Base-by-base conservation (phyloP, 805 yeast genomes). In the Spathaspora arborariae region DNA sequence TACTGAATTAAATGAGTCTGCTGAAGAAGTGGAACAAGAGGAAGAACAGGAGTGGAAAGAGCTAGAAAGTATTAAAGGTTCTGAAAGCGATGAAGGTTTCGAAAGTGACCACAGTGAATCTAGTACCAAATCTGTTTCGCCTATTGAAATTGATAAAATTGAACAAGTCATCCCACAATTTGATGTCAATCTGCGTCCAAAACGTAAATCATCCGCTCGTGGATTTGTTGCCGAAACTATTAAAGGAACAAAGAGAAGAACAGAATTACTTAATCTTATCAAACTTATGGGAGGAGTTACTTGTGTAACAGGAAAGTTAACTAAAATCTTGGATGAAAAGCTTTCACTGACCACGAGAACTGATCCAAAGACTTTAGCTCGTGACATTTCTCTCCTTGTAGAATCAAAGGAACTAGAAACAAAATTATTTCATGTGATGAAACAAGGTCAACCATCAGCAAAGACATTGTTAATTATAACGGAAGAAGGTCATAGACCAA, bases 241-340 rank as follows among this genome's bases (percentile, higher is more conserved):
- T 21, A 70, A 67, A 43, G 63, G 69, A 0, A 51, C 49, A 10
- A 61, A 53, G 45, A 56, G 76, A 44, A 51, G 74, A 40, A 47
- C 53, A 2, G 63, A 54, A 10, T 49, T 71, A 20, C 15, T 70
- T 5, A 57, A 57, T 7, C 54, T 69, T 0, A 60, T 72, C 2
- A 62, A 58, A 33, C 64, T 59, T 20, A 51, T 56, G n/a, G 75
- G 75, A 2, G 76, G 76, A 6, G 74, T 67, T 1, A 56, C 63
- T 0, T 64, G 54, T 47, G 67, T 72, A 8, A 62, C 67, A 8
- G 65, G 67, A 5, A 53, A 53, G 9, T 55, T 72, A n/a, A 54
- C 69, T 36, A 56, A 74, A 13, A 43, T 47, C 9, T 49, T 72
- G 18, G 75, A 72, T 50, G 53, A 53, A 42, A 51, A 54, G 18